Conservation (phyloP, 306 rosid species). For the Lathyrus sativus region DNA sequence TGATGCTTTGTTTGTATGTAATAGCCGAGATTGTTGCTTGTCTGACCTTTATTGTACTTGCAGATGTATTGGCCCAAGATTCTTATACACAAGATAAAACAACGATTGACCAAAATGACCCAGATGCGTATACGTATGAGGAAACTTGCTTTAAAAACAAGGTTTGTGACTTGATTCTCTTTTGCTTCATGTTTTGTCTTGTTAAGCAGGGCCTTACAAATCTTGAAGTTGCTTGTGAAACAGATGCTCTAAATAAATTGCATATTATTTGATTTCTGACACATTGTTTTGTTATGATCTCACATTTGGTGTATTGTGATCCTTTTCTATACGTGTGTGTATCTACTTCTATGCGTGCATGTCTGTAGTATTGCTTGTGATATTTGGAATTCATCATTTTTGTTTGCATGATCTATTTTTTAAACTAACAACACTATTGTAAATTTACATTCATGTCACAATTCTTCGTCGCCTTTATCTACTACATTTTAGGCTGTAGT, state of each 20-base stretch:
- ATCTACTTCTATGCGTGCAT: neutral
- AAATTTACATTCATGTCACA: neutral
- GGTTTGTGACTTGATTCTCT: slow-evolving; percentile 47
- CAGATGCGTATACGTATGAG: slow-evolving; percentile 95
- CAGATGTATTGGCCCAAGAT: slow-evolving; percentile 96
- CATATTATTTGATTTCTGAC: slow-evolving; percentile 10
- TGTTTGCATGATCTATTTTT: neutral
- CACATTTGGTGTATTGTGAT: neutral
- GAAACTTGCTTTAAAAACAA: slow-evolving; percentile 85
- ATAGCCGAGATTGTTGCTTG: slow-evolving; percentile 27
- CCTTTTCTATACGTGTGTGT: neutral
- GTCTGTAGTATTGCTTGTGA: neutral
- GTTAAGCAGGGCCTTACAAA: slow-evolving; percentile 21
- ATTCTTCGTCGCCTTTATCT: slow-evolving; percentile 31
- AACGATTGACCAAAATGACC: slow-evolving; percentile 92
- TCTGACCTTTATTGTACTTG: neutral
- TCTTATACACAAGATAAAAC: slow-evolving; percentile 87
- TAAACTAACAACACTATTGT: neutral
- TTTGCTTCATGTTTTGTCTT: slow-evolving; percentile 10
- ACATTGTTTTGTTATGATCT: neutral
- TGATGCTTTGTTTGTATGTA: slow-evolving; percentile 16
- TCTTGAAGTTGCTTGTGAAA: neutral
- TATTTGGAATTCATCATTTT: neutral
- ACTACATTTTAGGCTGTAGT: slow-evolving; percentile 2
- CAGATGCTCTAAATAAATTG: slow-evolving; percentile 20